Percentiles rank a stretch among this genome's conserved stretches.
Conservation (phyloP, 2,329 filamentous ascomycete species). For the Furcasterigmium furcatum region DNA sequence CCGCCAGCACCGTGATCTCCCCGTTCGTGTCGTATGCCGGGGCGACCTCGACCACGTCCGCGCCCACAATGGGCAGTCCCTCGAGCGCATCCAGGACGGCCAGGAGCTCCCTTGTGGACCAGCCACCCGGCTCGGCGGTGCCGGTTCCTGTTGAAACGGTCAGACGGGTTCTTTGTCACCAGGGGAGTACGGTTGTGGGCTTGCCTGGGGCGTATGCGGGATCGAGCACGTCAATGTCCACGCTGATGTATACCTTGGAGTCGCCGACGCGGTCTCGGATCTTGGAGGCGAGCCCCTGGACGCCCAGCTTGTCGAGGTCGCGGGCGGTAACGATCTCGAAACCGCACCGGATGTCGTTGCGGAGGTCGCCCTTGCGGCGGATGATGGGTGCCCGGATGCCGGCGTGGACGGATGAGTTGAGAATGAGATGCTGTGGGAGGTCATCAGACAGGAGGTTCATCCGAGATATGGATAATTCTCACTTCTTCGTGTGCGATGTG, state of each 20-base stretch:
- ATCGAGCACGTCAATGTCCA: constrained; percentile 81
- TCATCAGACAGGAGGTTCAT: background rate
- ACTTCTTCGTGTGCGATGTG: constrained; percentile 60
- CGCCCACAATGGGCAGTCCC: constrained; percentile 69
- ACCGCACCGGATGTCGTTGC: constrained; percentile 55
- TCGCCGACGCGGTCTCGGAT: constrained; percentile 56
- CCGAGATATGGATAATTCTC: background rate
- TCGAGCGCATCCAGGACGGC: constrained; percentile 70
- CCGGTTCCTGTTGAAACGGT: constrained; percentile 53
- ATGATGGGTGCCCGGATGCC: constrained; percentile 54
- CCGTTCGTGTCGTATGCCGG: constrained; percentile 72
- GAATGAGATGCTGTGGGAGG: constrained; percentile 40
- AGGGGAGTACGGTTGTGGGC: too few species aligned
- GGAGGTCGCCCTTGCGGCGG: constrained; percentile 45
- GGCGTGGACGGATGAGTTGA: constrained; percentile 58
- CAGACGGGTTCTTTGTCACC: background rate
- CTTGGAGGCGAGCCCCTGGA: constrained; percentile 57
- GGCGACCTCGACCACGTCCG: constrained; percentile 77
- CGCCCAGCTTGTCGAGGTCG: constrained; percentile 70
- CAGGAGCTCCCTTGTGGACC: constrained; percentile 76
- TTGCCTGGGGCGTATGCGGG: constrained; percentile 61
- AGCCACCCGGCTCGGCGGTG: constrained; percentile 76
- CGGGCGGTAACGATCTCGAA: constrained; percentile 55
- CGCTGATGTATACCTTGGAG: constrained; percentile 63
- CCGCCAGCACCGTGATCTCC: constrained; percentile 71